A percentile compares a stretch with the other conserved stretches of the same genome.
Conservation (phyloP, 768 basidiomycete genomes). For the Mycena vitilis region DNA sequence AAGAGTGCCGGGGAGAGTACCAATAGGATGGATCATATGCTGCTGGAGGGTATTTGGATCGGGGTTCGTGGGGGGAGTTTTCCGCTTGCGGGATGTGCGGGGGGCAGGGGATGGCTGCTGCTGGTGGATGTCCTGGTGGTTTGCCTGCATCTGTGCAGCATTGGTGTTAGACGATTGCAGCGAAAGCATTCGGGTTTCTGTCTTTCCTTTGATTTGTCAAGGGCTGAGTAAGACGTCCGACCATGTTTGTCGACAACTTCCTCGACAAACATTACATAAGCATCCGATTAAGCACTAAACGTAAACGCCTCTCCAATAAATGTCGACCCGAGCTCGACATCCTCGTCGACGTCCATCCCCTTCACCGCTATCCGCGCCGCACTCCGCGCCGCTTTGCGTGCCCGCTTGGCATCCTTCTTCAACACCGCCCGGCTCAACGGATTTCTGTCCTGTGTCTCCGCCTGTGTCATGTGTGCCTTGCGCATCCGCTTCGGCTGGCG, state of each 20-base stretch:
- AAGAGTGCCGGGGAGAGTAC: slow-evolving; percentile 53
- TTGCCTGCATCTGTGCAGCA: slow-evolving; percentile 21
- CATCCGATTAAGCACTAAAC: too few relatives aligned
- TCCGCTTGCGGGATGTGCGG: slow-evolving; percentile 72
- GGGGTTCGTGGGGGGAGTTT: slow-evolving; percentile 64
- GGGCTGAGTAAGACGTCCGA: slow-evolving; percentile 8
- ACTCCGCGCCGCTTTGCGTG: slow-evolving; percentile 61
- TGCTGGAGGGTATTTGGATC: slow-evolving; percentile 42
- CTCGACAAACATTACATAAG: not conserved
- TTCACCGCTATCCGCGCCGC: slow-evolving; percentile 33
- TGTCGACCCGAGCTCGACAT: slow-evolving; percentile 47
- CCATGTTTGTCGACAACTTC: not conserved
- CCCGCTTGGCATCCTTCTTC: slow-evolving; percentile 74
- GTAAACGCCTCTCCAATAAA: too few relatives aligned
- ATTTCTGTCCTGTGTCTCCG: slow-evolving; percentile 63
- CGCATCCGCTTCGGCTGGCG: slow-evolving; percentile 70
- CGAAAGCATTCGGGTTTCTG: slow-evolving; percentile 11
- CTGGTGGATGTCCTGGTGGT: slow-evolving; percentile 45
- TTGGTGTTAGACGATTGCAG: slow-evolving; percentile 14
- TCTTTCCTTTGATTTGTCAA: not conserved
- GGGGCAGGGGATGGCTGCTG: slow-evolving; percentile 51
- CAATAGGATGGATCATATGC: slow-evolving; percentile 53
- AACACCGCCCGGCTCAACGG: slow-evolving; percentile 69
- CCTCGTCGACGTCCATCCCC: slow-evolving; percentile 57
- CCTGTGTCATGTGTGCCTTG: slow-evolving; percentile 60